These are phyloP conservation scores for Trichoderma lentiforme DNA, from an alignment of 2,329 filamentous ascomycete genomes.

Conservation along the genomic window DNA sequence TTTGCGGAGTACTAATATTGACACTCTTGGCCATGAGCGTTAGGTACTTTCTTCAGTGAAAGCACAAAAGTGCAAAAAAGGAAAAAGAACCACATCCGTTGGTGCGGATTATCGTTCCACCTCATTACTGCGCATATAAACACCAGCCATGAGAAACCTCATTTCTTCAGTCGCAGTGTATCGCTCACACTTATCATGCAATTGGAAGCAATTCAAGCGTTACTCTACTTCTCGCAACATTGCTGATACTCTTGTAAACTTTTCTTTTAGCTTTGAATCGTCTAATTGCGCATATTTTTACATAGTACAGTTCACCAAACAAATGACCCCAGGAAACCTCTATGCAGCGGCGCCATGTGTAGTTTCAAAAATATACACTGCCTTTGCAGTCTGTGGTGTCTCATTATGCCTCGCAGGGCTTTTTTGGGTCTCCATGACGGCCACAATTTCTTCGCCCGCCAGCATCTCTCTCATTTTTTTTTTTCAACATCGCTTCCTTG, in stretches of 20 bases:
- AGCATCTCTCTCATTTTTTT: neutral
- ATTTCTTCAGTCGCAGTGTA: neutral
- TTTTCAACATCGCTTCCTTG: neutral
- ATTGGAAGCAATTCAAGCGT: neutral
- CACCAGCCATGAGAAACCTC: neutral
- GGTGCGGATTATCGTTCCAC: constrained; percentile 9
- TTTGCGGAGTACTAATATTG: neutral
- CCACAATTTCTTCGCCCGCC: constrained; percentile 1
- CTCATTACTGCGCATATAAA: neutral
- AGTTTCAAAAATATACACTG: constrained; percentile 38
- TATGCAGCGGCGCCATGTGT: constrained; percentile 46
- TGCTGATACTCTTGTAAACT: constrained; percentile 1
- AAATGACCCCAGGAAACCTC: constrained; percentile 46
- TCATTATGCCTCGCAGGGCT: constrained; percentile 13
- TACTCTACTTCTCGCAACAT: neutral
- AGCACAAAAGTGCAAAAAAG: neutral
- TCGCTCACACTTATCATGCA: neutral
- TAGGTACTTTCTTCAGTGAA: no score
- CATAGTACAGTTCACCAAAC: constrained; percentile 49
- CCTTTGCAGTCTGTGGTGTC: constrained; percentile 17
- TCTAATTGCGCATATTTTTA: constrained; percentile 53
- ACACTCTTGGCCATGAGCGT: neutral
- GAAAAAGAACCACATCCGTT: neutral
- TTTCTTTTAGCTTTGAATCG: constrained; percentile 25
- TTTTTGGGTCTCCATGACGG: constrained; percentile 13